Conservation (phyloP, 805 yeast species). For the Suhomyces prunicola region DNA sequence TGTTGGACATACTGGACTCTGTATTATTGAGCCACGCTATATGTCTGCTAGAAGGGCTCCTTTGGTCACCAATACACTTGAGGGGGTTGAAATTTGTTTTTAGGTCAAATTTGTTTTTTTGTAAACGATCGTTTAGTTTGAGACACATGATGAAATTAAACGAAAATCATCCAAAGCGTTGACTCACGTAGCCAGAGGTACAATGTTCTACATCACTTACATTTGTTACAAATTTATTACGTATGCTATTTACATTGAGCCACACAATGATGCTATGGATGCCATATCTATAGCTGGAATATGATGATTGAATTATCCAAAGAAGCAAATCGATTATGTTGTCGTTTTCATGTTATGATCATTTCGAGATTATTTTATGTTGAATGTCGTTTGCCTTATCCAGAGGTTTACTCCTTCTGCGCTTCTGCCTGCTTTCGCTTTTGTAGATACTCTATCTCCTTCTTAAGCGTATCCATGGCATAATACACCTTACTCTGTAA, state of each 20-base stretch:
- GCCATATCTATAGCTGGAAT: not conserved
- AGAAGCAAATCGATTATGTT: not conserved
- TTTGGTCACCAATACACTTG: not conserved
- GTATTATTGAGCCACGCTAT: not conserved
- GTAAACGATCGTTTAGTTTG: constrained; percentile 5
- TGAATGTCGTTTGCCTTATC: not conserved
- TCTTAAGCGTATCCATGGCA: constrained; percentile 87
- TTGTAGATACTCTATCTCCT: constrained; percentile 64
- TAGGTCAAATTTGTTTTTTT: not conserved
- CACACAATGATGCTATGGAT: not conserved
- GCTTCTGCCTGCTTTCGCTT: constrained; percentile 33
- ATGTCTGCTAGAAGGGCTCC: not conserved
- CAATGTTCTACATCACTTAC: not conserved
- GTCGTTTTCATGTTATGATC: not conserved
- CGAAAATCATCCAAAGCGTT: not conserved
- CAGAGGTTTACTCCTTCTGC: constrained; percentile 15
- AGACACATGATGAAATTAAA: not conserved
- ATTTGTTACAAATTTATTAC: not conserved
- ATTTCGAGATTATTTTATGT: not conserved
- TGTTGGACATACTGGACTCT: constrained; percentile 1
- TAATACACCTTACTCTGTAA: constrained; percentile 89
- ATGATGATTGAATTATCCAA: not conserved
- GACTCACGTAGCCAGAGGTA: not conserved
- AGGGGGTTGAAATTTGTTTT: constrained; percentile 1
- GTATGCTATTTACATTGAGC: not conserved